Base-by-base conservation (phyloP, 148 eudicot species). In the Polygonum aviculare region DNA sequence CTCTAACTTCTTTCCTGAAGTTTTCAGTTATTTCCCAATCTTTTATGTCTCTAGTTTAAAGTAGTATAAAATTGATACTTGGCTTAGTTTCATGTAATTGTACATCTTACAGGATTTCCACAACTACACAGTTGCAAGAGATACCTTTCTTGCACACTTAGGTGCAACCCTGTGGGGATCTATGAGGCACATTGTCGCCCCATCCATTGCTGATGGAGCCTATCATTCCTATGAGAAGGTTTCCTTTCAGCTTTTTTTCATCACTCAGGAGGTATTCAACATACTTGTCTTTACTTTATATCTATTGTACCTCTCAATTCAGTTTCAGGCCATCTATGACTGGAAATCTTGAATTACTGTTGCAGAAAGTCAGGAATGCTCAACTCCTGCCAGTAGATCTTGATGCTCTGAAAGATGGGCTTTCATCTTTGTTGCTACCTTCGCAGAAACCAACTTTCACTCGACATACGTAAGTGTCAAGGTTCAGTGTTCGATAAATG, bases 161-260 rank as follows among this genome's bases (percentile, higher is more conserved):
- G 98, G 98, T 81, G 96, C 97, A 83, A 84, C 86, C 26, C 84
- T 94, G 72, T 92, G 98, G 97, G 98, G 96, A 73, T 92, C 98
- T 59, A 86, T 94, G 97, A 90, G 92, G 81, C 97, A 90, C 84
- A 82, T 94, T 54, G 83, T 94, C 79, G 88, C 98, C 48, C 98
- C 98, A 70, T 94, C 97, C 41, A 74, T 89, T 80, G 93, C 97
- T 69, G 95, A 89, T 70, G 98, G 98, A 74, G 92, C 96, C 77
- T 94, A 87, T 78, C 98, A 90, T 85, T 85, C 85, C 74, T 94
- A 90, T 80, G 98, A 94, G 80, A 89, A 92, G 77, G 92, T 94
- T 82, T 94, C 98, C 51, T 94, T 88, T 78, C 96, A 94, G 81
- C 77, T 94, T 85, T 88, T 90, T 81, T 94, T 94, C 79, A 79